phyloP scores from a whole-genome alignment of 345 rosid species.

The Dovyalis caffra region DNA sequence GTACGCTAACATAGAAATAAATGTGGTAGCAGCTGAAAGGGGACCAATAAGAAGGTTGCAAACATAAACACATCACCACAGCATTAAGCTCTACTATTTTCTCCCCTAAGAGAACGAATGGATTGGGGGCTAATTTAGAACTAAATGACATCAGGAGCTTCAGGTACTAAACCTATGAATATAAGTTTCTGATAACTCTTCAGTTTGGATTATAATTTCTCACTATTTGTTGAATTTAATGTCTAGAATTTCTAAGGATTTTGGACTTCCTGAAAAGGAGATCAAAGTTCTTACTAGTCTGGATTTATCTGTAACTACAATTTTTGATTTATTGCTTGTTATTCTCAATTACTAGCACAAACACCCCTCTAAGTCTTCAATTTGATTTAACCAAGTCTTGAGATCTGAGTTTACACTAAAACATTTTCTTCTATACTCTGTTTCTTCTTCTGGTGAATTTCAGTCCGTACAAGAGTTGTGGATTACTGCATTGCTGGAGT shows the following conservation, averaged over 20 bases:
- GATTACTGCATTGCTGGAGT: neutral
- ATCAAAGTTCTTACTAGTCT: neutral
- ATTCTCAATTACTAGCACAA: neutral
- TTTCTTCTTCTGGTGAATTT: neutral
- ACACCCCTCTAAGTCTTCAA: neutral
- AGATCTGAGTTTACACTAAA: neutral
- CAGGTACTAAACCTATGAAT: neutral
- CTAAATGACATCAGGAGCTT: neutral
- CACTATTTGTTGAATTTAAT: neutral
- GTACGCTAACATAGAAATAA: neutral
- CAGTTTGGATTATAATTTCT: neutral
- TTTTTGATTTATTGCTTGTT: neutral
- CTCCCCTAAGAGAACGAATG: neutral
- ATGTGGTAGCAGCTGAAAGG: neutral
- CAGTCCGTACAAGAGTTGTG: neutral
- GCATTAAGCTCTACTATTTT: neutral
- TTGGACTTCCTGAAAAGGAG: neutral
- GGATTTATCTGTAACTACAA: neutral
- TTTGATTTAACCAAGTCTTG: neutral
- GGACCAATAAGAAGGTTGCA: neutral
- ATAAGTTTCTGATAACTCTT: neutral
- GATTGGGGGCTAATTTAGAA: neutral
- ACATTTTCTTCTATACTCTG: neutral
- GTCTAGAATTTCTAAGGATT: neutral
- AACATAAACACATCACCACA: neutral